phyloP scores from a whole-genome alignment of 805 yeast species.

The Sungouiozyma intestinalis region DNA sequence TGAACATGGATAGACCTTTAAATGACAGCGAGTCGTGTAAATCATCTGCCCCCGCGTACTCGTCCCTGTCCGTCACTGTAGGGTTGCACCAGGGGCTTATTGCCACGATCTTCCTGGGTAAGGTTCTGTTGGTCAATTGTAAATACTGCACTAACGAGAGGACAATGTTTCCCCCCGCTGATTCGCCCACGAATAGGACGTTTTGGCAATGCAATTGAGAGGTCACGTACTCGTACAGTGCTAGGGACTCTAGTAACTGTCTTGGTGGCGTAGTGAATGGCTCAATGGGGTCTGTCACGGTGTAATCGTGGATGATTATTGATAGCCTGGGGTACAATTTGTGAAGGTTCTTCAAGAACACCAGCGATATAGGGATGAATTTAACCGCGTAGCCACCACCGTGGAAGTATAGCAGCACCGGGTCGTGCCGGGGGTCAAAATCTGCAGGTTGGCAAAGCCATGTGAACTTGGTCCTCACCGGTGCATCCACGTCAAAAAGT shows the following conservation, averaged over 20 bases:
- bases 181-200: slow-evolving; percentile 19
- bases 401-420: slow-evolving; percentile 14
- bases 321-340: slow-evolving; percentile 9
- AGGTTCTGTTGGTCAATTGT: background rate
- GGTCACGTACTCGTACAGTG: slow-evolving; percentile 8
- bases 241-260: slow-evolving; percentile 10
- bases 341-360: slow-evolving; percentile 9
- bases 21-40: slow-evolving; percentile 9
- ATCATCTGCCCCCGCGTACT: slow-evolving; percentile 1
- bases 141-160: slow-evolving; percentile 11
- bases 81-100: slow-evolving; percentile 24
- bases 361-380: slow-evolving; percentile 8
- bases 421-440: slow-evolving; percentile 12
- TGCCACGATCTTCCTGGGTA: slow-evolving; percentile 15
- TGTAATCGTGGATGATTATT: slow-evolving; percentile 14
- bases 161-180: slow-evolving; percentile 20
- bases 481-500: background rate
- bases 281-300: slow-evolving; percentile 7
- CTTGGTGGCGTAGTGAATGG: background rate
- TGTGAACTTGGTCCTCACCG: slow-evolving; percentile 1
- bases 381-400: slow-evolving; percentile 23
- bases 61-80: slow-evolving; percentile 4
- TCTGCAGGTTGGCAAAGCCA: slow-evolving; percentile 9
- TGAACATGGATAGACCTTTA: slow-evolving; percentile 6
- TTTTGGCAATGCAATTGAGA: slow-evolving; percentile 6